Conservation (phyloP, 495 filamentous ascomycete species). For the Penicillium atrosanguineum region DNA sequence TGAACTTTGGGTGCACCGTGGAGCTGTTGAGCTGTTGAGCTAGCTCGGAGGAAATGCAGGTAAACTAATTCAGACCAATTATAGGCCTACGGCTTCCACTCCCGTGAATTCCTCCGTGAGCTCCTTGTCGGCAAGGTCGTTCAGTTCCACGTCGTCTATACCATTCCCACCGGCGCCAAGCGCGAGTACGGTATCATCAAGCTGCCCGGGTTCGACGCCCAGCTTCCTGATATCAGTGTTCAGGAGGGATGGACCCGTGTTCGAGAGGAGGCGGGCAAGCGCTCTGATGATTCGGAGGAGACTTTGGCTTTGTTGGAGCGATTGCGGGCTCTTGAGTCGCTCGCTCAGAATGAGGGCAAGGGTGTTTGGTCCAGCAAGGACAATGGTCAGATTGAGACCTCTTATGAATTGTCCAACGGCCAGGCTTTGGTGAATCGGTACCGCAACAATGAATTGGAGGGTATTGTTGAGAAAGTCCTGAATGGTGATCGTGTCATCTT, state of each 20-base stretch:
- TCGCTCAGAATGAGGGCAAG: constrained; percentile 71
- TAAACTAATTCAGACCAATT: constrained; percentile 3
- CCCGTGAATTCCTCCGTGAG: constrained; percentile 85
- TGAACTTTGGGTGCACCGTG: background rate
- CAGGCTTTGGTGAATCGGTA: constrained; percentile 70
- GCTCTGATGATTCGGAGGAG: constrained; percentile 80
- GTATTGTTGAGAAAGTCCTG: constrained; percentile 82
- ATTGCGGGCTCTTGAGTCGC: constrained; percentile 72
- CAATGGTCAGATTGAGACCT: constrained; percentile 64
- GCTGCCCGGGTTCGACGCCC: constrained; percentile 66
- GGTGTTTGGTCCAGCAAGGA: constrained; percentile 68
- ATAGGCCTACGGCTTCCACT: constrained; percentile 81
- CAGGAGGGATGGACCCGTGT: constrained; percentile 87
- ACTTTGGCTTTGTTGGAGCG: constrained; percentile 66
- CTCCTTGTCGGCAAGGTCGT: constrained; percentile 81
- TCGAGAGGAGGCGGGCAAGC: constrained; percentile 82
- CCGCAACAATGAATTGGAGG: constrained; percentile 76
- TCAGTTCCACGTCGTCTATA: constrained; percentile 79
- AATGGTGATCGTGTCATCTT: constrained; percentile 85
- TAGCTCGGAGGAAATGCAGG: background rate
- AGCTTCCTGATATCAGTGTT: constrained; percentile 75
- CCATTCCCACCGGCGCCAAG: constrained; percentile 72
- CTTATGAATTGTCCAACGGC: constrained; percentile 72
- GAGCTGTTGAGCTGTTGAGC: background rate
- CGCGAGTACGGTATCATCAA: constrained; percentile 82